phyloP scores from a whole-genome alignment of 2,329 filamentous ascomycete genomes.

The Colletotrichum tabaci region DNA sequence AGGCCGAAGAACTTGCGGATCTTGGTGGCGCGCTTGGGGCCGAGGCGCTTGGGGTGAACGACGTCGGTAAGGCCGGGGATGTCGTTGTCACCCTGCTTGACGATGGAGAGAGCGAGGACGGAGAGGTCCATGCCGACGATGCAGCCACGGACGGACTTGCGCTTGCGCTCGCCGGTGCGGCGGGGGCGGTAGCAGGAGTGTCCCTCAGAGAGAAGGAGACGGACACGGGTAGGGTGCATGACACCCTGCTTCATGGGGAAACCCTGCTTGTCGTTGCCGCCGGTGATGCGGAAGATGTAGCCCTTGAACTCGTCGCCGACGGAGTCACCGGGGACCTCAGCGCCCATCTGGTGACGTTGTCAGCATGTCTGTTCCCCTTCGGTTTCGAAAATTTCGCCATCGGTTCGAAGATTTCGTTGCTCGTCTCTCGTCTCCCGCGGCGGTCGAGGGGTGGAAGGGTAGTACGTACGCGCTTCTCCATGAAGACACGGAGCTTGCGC shows the following conservation, averaged over 20 bases:
- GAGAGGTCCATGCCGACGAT: conserved; percentile 97
- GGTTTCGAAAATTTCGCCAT: conserved; percentile 10
- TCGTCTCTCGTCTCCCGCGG: conserved; percentile 40
- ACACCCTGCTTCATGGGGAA: conserved; percentile 99
- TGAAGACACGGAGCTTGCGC: conserved; percentile 98
- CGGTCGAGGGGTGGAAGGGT: conserved; percentile 8
- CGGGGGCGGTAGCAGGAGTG: conserved; percentile 99
- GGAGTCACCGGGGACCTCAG: conserved; percentile 92
- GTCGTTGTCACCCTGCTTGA: conserved; percentile 97
- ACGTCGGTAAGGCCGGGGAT: conserved; percentile 97
- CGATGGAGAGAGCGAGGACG: conserved; percentile 92
- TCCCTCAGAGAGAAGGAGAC: conserved; percentile 93
- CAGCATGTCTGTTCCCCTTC: conserved; percentile 48
- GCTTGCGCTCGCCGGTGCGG: conserved; percentile 98
- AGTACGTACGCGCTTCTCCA: conserved; percentile 90
- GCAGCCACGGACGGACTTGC: conserved; percentile 99
- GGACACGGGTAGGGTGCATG: conserved; percentile 98
- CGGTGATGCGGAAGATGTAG: conserved; percentile 99
- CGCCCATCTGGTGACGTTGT: conserved; percentile 77
- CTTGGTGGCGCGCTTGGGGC: conserved; percentile 99
- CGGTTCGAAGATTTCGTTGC: conserved; percentile 52
- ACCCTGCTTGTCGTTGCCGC: conserved; percentile 99
- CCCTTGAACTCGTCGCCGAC: conserved; percentile 99
- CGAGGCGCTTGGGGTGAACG: conserved; percentile 98
- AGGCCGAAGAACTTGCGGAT: conserved; percentile 99